These are phyloP conservation scores for Serendipita vermifera DNA, from an alignment of 768 basidiomycete genomes.

Conservation along the genomic window DNA sequence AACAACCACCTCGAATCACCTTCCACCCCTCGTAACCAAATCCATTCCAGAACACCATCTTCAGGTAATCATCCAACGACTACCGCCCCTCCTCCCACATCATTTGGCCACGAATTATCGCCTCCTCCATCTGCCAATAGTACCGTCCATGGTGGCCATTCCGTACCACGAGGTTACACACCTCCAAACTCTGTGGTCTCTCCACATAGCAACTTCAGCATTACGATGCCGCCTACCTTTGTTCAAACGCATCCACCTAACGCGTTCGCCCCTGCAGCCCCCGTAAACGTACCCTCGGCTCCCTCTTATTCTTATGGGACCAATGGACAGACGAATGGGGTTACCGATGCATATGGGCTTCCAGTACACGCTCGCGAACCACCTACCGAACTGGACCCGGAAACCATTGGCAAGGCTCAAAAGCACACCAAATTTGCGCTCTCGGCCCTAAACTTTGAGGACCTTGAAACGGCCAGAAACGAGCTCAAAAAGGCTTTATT, in stretches of 20 bases:
- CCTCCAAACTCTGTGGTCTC: background rate
- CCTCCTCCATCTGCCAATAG: too few relatives aligned
- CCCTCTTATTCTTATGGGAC: background rate
- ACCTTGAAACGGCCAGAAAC: constrained; percentile 69
- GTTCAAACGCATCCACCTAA: too few relatives aligned
- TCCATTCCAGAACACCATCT: constrained; percentile 2
- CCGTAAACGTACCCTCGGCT: background rate
- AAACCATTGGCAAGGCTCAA: constrained; percentile 60
- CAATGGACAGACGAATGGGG: background rate
- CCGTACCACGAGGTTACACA: background rate
- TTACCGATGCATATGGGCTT: background rate
- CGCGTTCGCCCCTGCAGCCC: background rate
- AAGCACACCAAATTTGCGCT: constrained; percentile 90
- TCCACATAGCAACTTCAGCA: background rate
- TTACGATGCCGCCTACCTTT: background rate
- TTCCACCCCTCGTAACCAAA: constrained; percentile 11
- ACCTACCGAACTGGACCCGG: constrained; percentile 43
- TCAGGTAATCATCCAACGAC: constrained; percentile 2
- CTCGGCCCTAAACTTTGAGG: constrained; percentile 92
- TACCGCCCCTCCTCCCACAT: constrained; percentile 12
- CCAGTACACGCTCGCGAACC: background rate
- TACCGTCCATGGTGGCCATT: too few relatives aligned
- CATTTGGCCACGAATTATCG: too few relatives aligned
- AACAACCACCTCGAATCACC: background rate
- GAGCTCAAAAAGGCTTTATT: constrained; percentile 69